A percentile compares a stretch with the other conserved stretches of the same genome.
These are phyloP conservation scores for Oenanthe javanica DNA, from an alignment of 140 eudicot genomes.

Conservation along the genomic window DNA sequence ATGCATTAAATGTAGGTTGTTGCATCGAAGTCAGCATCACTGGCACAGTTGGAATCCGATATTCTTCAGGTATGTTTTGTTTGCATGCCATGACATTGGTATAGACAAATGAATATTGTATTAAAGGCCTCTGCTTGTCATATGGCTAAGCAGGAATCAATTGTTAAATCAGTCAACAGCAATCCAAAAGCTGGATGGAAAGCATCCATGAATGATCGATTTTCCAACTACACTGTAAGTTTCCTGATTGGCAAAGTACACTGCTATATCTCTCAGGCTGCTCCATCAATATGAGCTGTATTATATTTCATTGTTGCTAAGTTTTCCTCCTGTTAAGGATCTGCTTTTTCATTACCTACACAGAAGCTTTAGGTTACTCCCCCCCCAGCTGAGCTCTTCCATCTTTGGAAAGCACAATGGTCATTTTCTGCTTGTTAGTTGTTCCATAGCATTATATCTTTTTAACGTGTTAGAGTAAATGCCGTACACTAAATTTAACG, in stretches of 20 bases:
- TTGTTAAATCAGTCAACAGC: slow-evolving; percentile 30
- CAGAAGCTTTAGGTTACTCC: not conserved
- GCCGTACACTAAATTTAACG: not conserved
- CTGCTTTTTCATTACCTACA: not conserved
- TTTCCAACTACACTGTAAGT: slow-evolving; percentile 54
- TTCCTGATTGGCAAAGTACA: not conserved
- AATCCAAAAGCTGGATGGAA: slow-evolving; percentile 59
- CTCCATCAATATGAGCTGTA: not conserved
- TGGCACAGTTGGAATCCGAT: slow-evolving; percentile 7
- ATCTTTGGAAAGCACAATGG: not conserved
- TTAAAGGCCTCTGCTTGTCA: not conserved
- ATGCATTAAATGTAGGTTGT: slow-evolving; percentile 16
- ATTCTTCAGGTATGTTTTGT: slow-evolving; percentile 35
- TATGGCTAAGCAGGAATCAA: slow-evolving; percentile 35
- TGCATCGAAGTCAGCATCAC: slow-evolving; percentile 16
- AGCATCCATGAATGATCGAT: slow-evolving; percentile 46
- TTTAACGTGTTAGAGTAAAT: not conserved
- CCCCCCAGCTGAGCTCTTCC: not conserved
- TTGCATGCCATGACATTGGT: not conserved
- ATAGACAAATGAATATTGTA: not conserved
- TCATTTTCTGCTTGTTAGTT: not conserved
- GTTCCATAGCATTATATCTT: not conserved
- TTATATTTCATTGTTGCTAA: not conserved
- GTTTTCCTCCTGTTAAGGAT: not conserved
- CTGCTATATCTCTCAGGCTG: not conserved